Base-by-base conservation (phyloP, 345 rosid genomes). In the Eucalyptus shirleyi region DNA sequence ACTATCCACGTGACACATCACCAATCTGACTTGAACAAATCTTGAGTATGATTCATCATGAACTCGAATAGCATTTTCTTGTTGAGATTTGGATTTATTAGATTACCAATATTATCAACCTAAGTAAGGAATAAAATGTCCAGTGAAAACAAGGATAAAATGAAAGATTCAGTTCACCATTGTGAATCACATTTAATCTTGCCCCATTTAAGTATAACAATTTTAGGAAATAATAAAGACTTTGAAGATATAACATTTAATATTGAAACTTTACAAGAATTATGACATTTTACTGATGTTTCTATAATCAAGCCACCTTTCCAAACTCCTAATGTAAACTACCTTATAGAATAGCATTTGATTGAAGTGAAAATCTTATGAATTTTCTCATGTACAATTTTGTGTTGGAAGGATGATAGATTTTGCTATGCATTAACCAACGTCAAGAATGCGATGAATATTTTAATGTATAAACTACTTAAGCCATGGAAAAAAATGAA, bases 1-100 rank as follows among this genome's bases (percentile, higher is more conserved):
- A 50, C 0, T 7, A 50, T 50, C 6, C 17, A 50, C 18, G 0
- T 14, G 5, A 15, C 51, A 50, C 51, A 50, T 50, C 51, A 1
- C 18, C 51, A 50, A 14, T 50, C 3, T 50, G 7, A 50, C 17
- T 6, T 50, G 1, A 50, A 50, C 3, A 50, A 50, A 50, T 50
- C 5, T 50, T 50, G 51, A 2, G 0, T 50, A 50, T 14, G 51
- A 50, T 50, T 47, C 51, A 56, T 56, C 28, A 23, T 0, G 28
- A 56, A 56, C 62, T 21, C 3, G 3, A 56, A 8, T 56, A 21
- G 12, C 62, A 56, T 56, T 9, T 23, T 56, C 62, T 23, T 9
- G 12, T 56, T 23, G 28, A 56, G 62, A 56, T 21, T 56, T 56
- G 1, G 12, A 56, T 56, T 56, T 7, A 56, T 23, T 23, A 56